phyloP scores from a whole-genome alignment of 176 grass and related monocot species.

The Carex pumila region DNA sequence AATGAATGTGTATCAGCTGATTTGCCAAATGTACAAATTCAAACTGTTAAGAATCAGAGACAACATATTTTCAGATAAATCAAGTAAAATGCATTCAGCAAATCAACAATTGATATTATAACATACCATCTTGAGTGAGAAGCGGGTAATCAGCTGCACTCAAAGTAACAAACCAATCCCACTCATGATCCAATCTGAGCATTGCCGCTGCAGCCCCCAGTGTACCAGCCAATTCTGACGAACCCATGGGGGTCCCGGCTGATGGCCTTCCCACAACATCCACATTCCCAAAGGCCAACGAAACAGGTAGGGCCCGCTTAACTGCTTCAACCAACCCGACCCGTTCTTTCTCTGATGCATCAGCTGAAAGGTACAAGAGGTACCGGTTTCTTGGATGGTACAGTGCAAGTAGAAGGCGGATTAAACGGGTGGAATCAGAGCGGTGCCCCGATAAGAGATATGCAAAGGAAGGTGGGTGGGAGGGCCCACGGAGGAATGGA shows the following conservation, averaged over 20 bases:
- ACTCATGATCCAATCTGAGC: conserved; percentile 65
- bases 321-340: conserved; percentile 40
- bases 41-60: neutral
- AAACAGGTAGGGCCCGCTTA: conserved; percentile 32
- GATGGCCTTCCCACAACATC: conserved; percentile 73
- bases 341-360: conserved; percentile 56
- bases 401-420: conserved; percentile 76
- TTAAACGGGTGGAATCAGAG: conserved; percentile 39
- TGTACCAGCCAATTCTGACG: conserved; percentile 64
- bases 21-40: neutral
- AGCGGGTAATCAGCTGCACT: conserved; percentile 81
- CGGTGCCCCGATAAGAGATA: conserved; percentile 52
- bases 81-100: neutral
- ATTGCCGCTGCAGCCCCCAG: conserved; percentile 63
- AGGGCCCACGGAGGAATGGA: conserved; percentile 61
- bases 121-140: conserved; percentile 82
- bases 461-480: conserved; percentile 65
- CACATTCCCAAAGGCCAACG: conserved; percentile 65
- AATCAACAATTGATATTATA: conserved; percentile 13
- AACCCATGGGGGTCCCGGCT: conserved; percentile 68
- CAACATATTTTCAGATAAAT: conserved; percentile 2
- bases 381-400: conserved; percentile 96
- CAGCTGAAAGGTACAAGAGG: conserved; percentile 82
- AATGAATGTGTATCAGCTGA: neutral
- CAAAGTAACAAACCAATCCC: conserved; percentile 95